Percentiles rank a stretch among this genome's conserved stretches.
Conservation (phyloP, 345 rosid genomes). For the Populus ilicifolia region DNA sequence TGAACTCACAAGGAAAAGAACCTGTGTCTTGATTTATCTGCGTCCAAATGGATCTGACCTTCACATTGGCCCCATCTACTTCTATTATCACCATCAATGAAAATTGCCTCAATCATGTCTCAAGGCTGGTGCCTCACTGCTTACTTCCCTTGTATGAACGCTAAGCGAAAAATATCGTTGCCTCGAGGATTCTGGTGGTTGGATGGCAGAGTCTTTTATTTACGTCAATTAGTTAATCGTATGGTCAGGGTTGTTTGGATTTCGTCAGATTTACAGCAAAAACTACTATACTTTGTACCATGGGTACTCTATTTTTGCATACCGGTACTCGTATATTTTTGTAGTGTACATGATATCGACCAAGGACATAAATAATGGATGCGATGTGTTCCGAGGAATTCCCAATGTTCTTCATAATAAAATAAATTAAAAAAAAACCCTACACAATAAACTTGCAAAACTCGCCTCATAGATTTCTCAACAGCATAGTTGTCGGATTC, state of each 20-base stretch:
- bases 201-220: too few relatives aligned
- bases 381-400: too few relatives aligned
- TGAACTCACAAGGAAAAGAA: constrained; percentile 6
- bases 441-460: too few relatives aligned
- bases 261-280: background rate
- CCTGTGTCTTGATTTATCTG: background rate
- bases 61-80: background rate
- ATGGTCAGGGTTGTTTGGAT: background rate
- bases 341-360: background rate
- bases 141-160: background rate
- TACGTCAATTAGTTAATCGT: background rate
- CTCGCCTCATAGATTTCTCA: too few relatives aligned
- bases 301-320: background rate
- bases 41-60: background rate
- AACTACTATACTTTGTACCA: background rate
- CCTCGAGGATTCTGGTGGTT: background rate
- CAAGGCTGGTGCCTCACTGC: background rate
- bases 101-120: background rate
- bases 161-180: background rate
- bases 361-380: too few relatives aligned
- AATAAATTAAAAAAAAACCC: too few relatives aligned
- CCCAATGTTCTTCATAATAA: too few relatives aligned
- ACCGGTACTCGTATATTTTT: background rate
- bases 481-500: too few relatives aligned
- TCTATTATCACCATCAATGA: background rate